Evolutionary conservation across 2,329 filamentous ascomycete genomes (phyloP), one percentile per base, ranked within the genome.

Genomic region (Phaeoacremonium minimum): DNA sequence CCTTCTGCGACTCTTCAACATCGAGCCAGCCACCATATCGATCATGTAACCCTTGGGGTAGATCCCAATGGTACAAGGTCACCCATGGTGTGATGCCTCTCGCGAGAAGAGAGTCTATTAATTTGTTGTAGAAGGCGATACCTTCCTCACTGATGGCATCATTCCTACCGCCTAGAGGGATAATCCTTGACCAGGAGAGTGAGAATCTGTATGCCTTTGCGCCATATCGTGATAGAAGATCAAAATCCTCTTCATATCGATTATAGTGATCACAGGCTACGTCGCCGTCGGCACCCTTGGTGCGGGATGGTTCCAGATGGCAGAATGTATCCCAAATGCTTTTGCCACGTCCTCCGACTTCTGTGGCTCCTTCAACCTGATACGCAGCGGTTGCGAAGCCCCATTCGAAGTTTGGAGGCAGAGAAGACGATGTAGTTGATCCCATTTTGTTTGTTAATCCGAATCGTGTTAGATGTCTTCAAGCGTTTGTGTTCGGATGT

Each of bases 281-380:
- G 35, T 78, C 81, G 35, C 88, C 88, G 30, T 80, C 83, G 48
- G 73, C 80, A 40, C 79, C 83, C 51, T 87, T 85, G 38, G 87
- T 86, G 51, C 93, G 89, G 64, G 93, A 94, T 52, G 86, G 86
- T 6, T 84, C 80, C 36, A 79, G 83, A 44, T 76, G 76, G 64
- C 85, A 90, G 67, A 94, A 94, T n/a, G 77, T 83, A 63, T 95
- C 88, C 88, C 88, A 94, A 60, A 94, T 93, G 43, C 84, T 87
- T 37, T 86, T 81, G 15, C 77, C 84, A 46, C 87, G 85, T 46
- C 87, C 88, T 56, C 91, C 87, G 54, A 83, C 76, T 32, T 83
- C 69, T 28, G 74, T 69, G 32, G 80, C 80, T 40, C 88, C 88
- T 68, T 95, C 88, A 49, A 95, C 85, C 60, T 95, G 87, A 68